Base-by-base conservation (phyloP, 2,329 filamentous ascomycete species). In the Cladosporium phlei region DNA sequence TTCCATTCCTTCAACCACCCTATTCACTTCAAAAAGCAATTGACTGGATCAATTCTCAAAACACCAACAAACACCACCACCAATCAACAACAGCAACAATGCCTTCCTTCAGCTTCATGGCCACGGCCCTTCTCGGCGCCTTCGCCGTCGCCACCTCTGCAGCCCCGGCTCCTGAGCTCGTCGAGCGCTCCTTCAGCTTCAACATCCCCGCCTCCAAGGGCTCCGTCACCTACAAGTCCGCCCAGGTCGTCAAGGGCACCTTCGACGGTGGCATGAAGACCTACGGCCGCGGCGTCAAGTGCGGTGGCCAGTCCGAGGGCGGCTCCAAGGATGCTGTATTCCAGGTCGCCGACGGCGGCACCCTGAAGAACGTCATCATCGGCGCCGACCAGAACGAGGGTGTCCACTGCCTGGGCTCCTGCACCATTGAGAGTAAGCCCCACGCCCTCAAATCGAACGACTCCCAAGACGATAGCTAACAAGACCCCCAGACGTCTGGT, bases 291-390 rank as follows among this genome's bases (percentile, higher is more conserved):
- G 67, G 66, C 24, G 45, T 47, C 17, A 66, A 65, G 45, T 75
- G 73, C 63, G 65, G 57, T 16, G 67, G 61, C 14, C 69, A 75
- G 45, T 56, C 55, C 20, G 72, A 75, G 50, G 70, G 69, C 19
- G 73, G 69, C 16, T 64, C 72, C 46, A 57, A 58, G 1, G 62
- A 71, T 42, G 71, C 76, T 32, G 74, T 78, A 60, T 79, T 79
- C 68, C 65, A 74, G 52, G 65, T 79, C 49, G 65, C 73, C 57
- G 65, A 70, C 42, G 75, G 75, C 21, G 76, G 69, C 30, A 75
- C 69, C 21, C 62, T 78, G 16, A 70, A 69, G 53, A 77, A 77
- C 56, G 73, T 73, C 56, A 76, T 78, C 58, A 77, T 77, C 46
- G 74, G 76, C 30, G 67, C 66, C 12, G 69, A 72, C 50, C 67